A percentile compares a stretch with the other conserved stretches of the same genome.
These are phyloP conservation scores for Lodderomyces metapsilosis DNA, from an alignment of 1,139 yeast species.

Conservation along the genomic window DNA sequence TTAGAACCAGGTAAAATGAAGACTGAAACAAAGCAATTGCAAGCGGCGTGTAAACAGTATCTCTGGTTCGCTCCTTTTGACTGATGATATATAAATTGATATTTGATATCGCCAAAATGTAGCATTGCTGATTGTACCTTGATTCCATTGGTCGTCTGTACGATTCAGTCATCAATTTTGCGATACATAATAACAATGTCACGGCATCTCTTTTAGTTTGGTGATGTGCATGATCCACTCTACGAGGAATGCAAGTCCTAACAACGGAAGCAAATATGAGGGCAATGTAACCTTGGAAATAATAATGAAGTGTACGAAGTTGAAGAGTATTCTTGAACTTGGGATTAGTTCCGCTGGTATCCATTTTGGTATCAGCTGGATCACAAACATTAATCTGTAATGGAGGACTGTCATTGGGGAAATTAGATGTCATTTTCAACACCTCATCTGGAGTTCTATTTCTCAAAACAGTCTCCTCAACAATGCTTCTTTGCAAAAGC, in stretches of 20 bases:
- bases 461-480: constrained; percentile 58
- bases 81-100: constrained; percentile 25
- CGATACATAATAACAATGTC: constrained; percentile 27
- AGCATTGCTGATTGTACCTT: constrained; percentile 20
- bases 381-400: constrained; percentile 35
- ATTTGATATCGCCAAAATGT: constrained; percentile 30
- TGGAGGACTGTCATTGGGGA: constrained; percentile 32
- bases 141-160: background rate
- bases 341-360: constrained; percentile 45
- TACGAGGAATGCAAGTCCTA: constrained; percentile 42
- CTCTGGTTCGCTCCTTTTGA: constrained; percentile 33
- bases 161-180: constrained; percentile 1
- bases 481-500: constrained; percentile 47
- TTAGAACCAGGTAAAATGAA: constrained; percentile 38
- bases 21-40: constrained; percentile 47
- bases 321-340: constrained; percentile 62
- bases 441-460: constrained; percentile 46
- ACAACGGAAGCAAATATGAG: constrained; percentile 40
- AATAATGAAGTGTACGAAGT: constrained; percentile 49
- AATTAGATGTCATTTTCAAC: constrained; percentile 41
- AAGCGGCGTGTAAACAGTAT: constrained; percentile 40
- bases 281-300: constrained; percentile 50
- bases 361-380: constrained; percentile 29
- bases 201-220: constrained; percentile 41
- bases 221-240: constrained; percentile 38